Percentiles rank a stretch among this genome's conserved stretches.
These are phyloP conservation scores for Tylopilus orsonianus DNA, from an alignment of 1,284 basidiomycete species.

Conservation along the genomic window DNA sequence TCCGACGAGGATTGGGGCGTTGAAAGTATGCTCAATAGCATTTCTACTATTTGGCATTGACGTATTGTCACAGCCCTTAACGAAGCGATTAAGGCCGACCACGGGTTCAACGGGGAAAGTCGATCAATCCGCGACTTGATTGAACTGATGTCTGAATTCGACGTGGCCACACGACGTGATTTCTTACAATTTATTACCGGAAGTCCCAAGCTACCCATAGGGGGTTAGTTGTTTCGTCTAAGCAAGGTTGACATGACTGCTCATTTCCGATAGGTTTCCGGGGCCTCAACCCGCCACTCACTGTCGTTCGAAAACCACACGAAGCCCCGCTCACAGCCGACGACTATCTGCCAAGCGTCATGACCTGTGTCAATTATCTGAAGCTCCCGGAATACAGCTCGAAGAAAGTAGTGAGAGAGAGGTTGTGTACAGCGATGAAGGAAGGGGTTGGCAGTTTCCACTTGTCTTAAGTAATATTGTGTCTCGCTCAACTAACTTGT, in stretches of 20 bases:
- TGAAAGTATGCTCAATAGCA: constrained; percentile 63
- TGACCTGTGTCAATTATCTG: constrained; percentile 98
- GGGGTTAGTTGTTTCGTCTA: constrained; percentile 53
- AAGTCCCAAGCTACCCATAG: constrained; percentile 91
- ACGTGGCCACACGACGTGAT: constrained; percentile 71
- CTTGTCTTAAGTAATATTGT: constrained; percentile 61
- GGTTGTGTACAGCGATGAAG: constrained; percentile 78
- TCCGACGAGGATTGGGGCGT: constrained; percentile 91
- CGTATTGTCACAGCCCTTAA: constrained; percentile 58
- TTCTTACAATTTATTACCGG: constrained; percentile 98
- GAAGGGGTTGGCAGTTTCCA: constrained; percentile 96
- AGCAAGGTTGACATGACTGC: neutral
- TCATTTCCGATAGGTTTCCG: constrained; percentile 72
- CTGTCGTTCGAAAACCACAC: constrained; percentile 96
- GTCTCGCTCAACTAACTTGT: constrained; percentile 25
- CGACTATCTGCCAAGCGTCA: constrained; percentile 95
- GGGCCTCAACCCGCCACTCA: constrained; percentile 90
- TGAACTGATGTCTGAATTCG: constrained; percentile 84
- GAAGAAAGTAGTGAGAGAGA: constrained; percentile 78
- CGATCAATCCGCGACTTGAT: constrained; percentile 86
- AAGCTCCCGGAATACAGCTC: constrained; percentile 93
- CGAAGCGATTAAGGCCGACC: constrained; percentile 93
- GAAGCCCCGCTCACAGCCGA: constrained; percentile 89
- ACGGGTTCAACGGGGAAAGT: constrained; percentile 96
- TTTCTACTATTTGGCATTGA: constrained; percentile 2